Evolutionary conservation across 2,329 filamentous ascomycete genomes (phyloP).

Genomic region (Diaporthe batatas): DNA sequence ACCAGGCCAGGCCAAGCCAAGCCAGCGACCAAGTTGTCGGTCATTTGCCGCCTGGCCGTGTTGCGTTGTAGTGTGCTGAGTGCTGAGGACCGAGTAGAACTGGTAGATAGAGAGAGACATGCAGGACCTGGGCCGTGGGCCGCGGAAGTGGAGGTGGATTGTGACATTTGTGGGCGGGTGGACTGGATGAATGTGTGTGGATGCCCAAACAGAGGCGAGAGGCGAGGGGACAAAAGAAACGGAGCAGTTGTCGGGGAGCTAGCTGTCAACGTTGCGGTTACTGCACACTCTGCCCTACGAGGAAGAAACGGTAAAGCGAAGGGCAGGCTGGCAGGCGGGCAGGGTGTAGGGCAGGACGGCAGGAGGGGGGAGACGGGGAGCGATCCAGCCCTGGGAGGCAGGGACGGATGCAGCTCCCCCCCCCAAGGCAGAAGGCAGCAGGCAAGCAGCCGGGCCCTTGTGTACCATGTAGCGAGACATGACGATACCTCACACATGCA

Average conservation of each 20-base stretch:
- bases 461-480: too few relatives aligned
- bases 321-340: background rate
- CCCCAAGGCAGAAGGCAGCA: slow-evolving; percentile 13
- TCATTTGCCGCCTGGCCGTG: background rate
- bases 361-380: background rate
- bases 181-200: background rate
- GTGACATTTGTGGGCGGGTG: background rate
- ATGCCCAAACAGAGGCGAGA: slow-evolving; percentile 3
- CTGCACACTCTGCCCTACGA: slow-evolving; percentile 15
- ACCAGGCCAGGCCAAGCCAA: slow-evolving; percentile 9
- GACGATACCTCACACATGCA: background rate
- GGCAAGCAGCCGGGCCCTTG: background rate
- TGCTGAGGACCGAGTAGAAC: too few relatives aligned
- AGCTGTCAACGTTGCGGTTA: background rate
- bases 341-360: background rate
- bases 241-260: background rate
- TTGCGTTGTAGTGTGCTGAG: background rate
- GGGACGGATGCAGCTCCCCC: slow-evolving; percentile 13
- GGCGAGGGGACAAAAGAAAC: background rate
- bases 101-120: too few relatives aligned
- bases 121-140: background rate
- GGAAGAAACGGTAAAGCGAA: slow-evolving; percentile 14
- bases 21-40: slow-evolving; percentile 9
- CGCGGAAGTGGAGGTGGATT: slow-evolving; percentile 7
- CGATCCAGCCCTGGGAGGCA: slow-evolving; percentile 21